Evolutionary conservation across 768 basidiomycete species (phyloP).

Genomic region (Leccinum uliginosum): DNA sequence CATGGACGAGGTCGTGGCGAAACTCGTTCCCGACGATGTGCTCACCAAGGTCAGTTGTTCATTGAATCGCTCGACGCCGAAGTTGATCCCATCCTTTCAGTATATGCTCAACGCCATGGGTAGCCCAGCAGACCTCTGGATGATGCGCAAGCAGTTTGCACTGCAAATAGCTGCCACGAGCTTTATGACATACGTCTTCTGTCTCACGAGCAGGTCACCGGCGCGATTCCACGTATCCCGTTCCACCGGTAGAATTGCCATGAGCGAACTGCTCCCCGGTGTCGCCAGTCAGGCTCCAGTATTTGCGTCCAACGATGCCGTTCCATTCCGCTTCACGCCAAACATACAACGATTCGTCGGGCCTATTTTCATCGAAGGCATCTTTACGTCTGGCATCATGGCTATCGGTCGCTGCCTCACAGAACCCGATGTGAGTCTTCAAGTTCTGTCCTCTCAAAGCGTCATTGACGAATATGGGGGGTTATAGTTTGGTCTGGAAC

Average conservation of each 20-base stretch:
- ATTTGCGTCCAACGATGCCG: slow-evolving; percentile 77
- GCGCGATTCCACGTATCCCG: slow-evolving; percentile 84
- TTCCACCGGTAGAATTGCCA: slow-evolving; percentile 84
- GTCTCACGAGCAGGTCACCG: slow-evolving; percentile 78
- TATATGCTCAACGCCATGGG: slow-evolving; percentile 89
- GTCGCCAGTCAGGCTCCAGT: slow-evolving; percentile 46
- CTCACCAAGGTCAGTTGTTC: slow-evolving; percentile 60
- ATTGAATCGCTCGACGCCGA: not conserved
- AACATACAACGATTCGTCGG: slow-evolving; percentile 94
- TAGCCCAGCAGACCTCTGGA: slow-evolving; percentile 83
- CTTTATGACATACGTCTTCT: slow-evolving; percentile 90
- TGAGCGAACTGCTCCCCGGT: slow-evolving; percentile 89
- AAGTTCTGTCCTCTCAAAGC: not conserved
- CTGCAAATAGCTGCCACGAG: slow-evolving; percentile 81
- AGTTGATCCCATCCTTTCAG: slow-evolving; percentile 37
- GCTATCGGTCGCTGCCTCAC: slow-evolving; percentile 88
- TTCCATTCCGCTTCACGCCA: slow-evolving; percentile 96
- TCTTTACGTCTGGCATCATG: slow-evolving; percentile 82
- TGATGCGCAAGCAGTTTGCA: slow-evolving; percentile 96
- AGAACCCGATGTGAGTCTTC: slow-evolving; percentile 72
- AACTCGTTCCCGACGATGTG: slow-evolving; percentile 88
- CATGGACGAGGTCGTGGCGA: slow-evolving; percentile 80
- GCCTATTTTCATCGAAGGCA: slow-evolving; percentile 83
- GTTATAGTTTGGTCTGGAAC: slow-evolving; percentile 81
- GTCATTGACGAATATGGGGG: slow-evolving; percentile 1